Evolutionary conservation across 192 early-diverging fungal species (phyloP).

Genomic region (Backusella macrospora): DNA sequence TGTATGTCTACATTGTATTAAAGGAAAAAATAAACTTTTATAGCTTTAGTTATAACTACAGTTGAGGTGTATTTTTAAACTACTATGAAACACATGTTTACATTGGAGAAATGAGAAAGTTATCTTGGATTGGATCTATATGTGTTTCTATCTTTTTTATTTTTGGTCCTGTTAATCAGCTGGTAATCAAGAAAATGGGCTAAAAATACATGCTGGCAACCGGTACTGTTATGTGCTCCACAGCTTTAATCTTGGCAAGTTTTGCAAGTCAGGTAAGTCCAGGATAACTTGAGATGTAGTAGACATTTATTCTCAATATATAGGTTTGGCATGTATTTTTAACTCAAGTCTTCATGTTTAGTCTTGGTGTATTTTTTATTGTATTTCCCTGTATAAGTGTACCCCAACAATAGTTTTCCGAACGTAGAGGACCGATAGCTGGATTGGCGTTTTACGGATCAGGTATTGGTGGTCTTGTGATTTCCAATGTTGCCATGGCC

Average conservation of each 20-base stretch:
- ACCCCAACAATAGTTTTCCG: constrained; percentile 72
- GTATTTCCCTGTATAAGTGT: constrained; percentile 68
- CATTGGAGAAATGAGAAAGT: constrained; percentile 37
- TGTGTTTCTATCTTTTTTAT: constrained; percentile 49
- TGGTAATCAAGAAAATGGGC: constrained; percentile 49
- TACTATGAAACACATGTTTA: constrained; percentile 46
- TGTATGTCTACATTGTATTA: neutral
- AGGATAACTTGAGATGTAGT: neutral
- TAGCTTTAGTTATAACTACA: constrained; percentile 52
- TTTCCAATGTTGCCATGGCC: constrained; percentile 59
- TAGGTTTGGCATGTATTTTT: constrained; percentile 76
- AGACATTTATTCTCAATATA: neutral
- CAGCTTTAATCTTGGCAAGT: constrained; percentile 49
- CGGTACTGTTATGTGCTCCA: constrained; percentile 47
- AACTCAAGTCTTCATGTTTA: constrained; percentile 75
- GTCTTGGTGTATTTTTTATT: constrained; percentile 65
- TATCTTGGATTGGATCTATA: constrained; percentile 54
- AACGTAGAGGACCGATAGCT: constrained; percentile 64
- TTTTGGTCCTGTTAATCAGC: constrained; percentile 37
- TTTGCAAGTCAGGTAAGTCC: constrained; percentile 30
- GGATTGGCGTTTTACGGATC: constrained; percentile 74
- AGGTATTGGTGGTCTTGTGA: constrained; percentile 72
- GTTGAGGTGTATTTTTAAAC: constrained; percentile 52
- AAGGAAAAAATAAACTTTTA: neutral
- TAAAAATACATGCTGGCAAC: constrained; percentile 48